Evolutionary conservation across 2,329 filamentous ascomycete species (phyloP), one percentile per base, ranked within the genome.

Genomic region (Lasiodiplodia hormozganensis): DNA sequence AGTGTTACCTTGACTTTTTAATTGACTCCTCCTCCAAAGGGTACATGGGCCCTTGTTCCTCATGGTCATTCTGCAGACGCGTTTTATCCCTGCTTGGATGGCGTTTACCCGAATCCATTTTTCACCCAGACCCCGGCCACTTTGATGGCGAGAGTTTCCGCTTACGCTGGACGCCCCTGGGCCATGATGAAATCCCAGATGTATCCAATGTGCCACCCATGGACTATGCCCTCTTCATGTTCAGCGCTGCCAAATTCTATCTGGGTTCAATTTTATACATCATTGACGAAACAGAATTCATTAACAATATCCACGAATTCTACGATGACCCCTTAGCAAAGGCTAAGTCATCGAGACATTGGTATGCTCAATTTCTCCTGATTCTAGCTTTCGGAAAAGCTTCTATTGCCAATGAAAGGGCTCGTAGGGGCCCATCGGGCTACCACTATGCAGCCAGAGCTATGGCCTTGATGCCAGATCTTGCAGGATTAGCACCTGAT

Each of bases 41-140:
- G 6, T 54, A 54, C 52, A 54, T 54, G 52, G 52, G 52, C 2
- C 52, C 52, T 31, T 54, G 23, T n/a, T 54, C 52, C 4, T 54
- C 52, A 31, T 54, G 52, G 52, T 31, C 52, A 1, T 54, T 54
- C 52, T 54, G 52, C n/a, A 51, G 49, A 51, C 49, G 49, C 10
- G 49, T 51, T 3, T 51, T 51, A 12, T n/a, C n/a, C 10, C 49
- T 51, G 4, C 49, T 51, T 21, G 49, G 49, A n/a, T 31, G 25
- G 14, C 52, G 52, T 21, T 14, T 54, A 31, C 52, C 25, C 14
- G 52, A 28, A 31, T 31, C 25, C n/a, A 14, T 31, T 16, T 28
- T 14, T 14, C 23, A 54, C 14, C 52, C 52, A 5, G 52, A 54
- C n/a, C 25, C 52, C 2, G 23, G 52, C 23, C 23, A 54, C 14